Base-by-base conservation (phyloP, 768 basidiomycete genomes). In the Macrocybe gigantea region DNA sequence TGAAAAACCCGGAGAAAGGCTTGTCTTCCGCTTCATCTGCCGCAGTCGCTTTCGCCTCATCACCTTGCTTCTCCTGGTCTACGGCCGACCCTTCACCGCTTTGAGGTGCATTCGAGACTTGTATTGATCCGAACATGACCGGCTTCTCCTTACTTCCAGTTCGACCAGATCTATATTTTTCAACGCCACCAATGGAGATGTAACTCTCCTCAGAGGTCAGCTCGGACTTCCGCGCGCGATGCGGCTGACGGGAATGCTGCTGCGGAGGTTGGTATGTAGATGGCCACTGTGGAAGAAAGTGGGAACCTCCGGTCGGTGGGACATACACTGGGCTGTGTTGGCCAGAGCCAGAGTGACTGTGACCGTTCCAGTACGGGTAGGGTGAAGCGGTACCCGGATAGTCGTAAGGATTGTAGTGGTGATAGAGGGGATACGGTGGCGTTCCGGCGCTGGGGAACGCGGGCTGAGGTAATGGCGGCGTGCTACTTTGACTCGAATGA, bases 71-170 rank as follows among this genome's bases (percentile, higher is more conserved):
- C 41, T 40, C 11, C 40, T 9, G 36, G 34, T 7, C 6, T 10
- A 38, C 40, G 2, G 51, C 49, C 3, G 49, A 48, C 6, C 62
- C 58, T 51, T 59, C 62, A 5, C 64, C 60, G 38, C 53, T 61
- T 37, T 56, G 47, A 34, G 54, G 58, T 12, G 61, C 49, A 0
- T 61, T 69, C 2, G 59, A 51, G 15, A 62, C 49, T 35, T 61
- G 63, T 47, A 80, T 77, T 45, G 73, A 79, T 6, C 80, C 80
- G 56, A 82, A 82, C 5, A 78, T 65, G 36, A 82, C 69, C 44
- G 64, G 62, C 52, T 60, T 48, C 7, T 57, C 52, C 34, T 56
- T 55, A 49, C 53, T 42, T 6, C 54, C 52, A 48, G 32, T 47
- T 15, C 36, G 33, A 22, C 13, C n/a, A 41, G 40, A 31, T n/a